Evolutionary conservation across 1,284 basidiomycete genomes (phyloP).

Genomic region (Taiwanofungus camphoratus): DNA sequence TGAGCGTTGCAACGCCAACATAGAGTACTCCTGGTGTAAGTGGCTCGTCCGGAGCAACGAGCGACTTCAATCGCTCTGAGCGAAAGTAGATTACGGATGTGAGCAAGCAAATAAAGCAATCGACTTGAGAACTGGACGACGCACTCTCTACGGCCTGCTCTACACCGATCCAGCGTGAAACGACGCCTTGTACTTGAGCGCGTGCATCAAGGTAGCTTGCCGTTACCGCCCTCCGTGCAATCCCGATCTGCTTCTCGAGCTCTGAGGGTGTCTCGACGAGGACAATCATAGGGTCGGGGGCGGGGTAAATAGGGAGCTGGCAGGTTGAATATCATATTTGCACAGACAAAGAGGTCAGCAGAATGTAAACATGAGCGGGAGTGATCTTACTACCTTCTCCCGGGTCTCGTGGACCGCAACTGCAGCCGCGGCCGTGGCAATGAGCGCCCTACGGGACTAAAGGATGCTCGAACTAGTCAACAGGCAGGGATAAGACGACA

Average conservation of each 20-base stretch:
- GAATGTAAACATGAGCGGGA: no score
- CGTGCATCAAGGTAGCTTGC: conserved; percentile 51
- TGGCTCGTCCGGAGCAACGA: conserved; percentile 74
- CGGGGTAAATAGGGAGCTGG: conserved; percentile 81
- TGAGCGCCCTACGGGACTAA: conserved; percentile 15
- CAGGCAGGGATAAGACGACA: not conserved
- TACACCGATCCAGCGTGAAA: conserved; percentile 76
- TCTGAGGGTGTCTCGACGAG: conserved; percentile 69
- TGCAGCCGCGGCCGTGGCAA: conserved; percentile 15
- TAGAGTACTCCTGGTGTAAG: conserved; percentile 85
- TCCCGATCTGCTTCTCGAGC: conserved; percentile 68
- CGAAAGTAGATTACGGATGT: not conserved
- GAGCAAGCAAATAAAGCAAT: not conserved
- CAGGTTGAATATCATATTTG: not conserved
- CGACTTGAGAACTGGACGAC: conserved; percentile 22
- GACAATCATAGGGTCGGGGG: conserved; percentile 51
- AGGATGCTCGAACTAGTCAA: not conserved
- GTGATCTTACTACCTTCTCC: conserved; percentile 18
- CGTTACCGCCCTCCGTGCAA: conserved; percentile 52
- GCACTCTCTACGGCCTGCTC: conserved; percentile 80
- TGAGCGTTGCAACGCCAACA: conserved; percentile 82
- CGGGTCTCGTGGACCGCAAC: conserved; percentile 17
- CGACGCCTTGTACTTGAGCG: conserved; percentile 59
- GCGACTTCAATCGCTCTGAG: conserved; percentile 74
- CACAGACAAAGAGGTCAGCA: not conserved